Conservation (phyloP, 106 monocot genomes). For the Phalaenopsis aphrodite region DNA sequence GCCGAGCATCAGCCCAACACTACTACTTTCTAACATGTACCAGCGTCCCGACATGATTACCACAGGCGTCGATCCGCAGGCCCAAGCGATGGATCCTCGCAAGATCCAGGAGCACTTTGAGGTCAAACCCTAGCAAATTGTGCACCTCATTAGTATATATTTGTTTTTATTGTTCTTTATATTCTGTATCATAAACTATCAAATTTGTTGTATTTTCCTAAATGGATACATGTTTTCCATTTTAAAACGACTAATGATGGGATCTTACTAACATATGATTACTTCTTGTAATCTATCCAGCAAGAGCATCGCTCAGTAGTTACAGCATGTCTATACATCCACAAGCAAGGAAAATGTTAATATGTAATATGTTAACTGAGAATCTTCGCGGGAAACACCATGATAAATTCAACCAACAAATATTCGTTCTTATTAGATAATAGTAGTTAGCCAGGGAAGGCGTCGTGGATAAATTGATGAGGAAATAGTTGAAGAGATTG, state of each 20-base stretch:
- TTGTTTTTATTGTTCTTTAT: background rate
- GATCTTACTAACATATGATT: background rate
- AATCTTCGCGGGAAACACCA: background rate
- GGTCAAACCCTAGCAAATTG: conserved; percentile 4
- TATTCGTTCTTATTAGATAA: too few relatives aligned
- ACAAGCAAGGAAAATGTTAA: background rate
- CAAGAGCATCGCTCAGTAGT: background rate
- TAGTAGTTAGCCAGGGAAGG: too few relatives aligned
- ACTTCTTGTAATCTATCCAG: background rate
- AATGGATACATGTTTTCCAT: background rate
- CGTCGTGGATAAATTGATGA: too few relatives aligned
- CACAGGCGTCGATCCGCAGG: conserved; percentile 21
- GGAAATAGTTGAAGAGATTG: too few relatives aligned
- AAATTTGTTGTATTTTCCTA: background rate
- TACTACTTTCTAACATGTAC: conserved; percentile 28
- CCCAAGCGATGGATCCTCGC: conserved; percentile 18
- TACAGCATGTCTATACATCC: background rate
- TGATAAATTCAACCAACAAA: background rate
- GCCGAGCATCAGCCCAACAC: conserved; percentile 20
- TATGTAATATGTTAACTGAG: background rate
- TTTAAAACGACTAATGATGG: background rate
- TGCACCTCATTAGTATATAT: background rate
- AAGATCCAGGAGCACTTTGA: conserved; percentile 31
- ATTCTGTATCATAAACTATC: background rate
- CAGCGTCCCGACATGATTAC: conserved; percentile 24